Conservation (phyloP, 2,329 filamentous ascomycete genomes). For the Ophiostoma pallidulum region DNA sequence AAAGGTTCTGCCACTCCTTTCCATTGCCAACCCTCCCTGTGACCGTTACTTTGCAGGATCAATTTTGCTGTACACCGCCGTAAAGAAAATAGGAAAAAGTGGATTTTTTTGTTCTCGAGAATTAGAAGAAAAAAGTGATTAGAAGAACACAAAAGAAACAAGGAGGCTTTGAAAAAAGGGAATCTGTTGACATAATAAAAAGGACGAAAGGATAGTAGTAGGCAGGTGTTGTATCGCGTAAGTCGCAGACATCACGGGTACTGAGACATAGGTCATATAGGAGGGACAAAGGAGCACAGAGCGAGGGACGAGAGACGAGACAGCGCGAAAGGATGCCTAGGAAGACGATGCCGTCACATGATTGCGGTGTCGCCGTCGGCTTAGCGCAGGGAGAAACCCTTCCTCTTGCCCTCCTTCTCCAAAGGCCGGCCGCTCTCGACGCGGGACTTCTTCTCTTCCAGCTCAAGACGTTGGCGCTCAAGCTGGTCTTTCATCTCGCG, state of each 20-base stretch:
- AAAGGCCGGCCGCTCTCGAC: constrained; percentile 91
- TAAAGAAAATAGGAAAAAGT: background rate
- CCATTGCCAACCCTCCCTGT: background rate
- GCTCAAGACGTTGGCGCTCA: constrained; percentile 84
- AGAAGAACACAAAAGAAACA: constrained; percentile 33
- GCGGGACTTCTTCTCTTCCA: constrained; percentile 96
- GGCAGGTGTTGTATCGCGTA: constrained; percentile 44
- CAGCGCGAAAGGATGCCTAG: constrained; percentile 14
- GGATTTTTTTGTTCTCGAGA: constrained; percentile 24
- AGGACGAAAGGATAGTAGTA: constrained; percentile 36
- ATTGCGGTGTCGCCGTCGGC: no score
- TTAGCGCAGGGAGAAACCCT: constrained; percentile 98
- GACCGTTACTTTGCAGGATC: constrained; percentile 1
- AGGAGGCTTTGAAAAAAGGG: constrained; percentile 34
- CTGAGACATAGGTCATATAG: constrained; percentile 43
- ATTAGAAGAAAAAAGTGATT: constrained; percentile 38
- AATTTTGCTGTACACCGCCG: constrained; percentile 6
- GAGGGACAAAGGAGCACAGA: constrained; percentile 21
- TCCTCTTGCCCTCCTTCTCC: constrained; percentile 97
- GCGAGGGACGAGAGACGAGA: constrained; percentile 11
- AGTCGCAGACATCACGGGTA: constrained; percentile 45
- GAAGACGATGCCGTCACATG: no score
- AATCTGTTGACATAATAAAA: constrained; percentile 29
- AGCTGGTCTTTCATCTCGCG: constrained; percentile 99
- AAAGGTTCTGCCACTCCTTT: background rate